Evolutionary conservation across 495 filamentous ascomycete genomes (phyloP), one percentile per base, ranked within the genome.

Genomic region (Penicillium coprophilum): DNA sequence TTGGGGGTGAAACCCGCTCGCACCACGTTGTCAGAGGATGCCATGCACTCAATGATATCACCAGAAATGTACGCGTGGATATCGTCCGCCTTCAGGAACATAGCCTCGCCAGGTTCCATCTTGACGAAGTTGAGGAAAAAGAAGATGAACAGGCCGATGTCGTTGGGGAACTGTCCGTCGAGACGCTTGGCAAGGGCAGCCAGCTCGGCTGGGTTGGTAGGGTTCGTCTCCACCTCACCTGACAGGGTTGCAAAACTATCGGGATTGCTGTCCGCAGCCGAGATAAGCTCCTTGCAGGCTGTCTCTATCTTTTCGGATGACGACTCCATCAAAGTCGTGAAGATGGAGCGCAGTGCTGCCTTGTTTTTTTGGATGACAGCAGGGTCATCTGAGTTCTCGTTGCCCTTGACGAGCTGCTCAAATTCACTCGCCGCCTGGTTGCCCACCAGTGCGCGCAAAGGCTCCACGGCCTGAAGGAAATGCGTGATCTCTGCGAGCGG

Each of bases 31-130:
- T 98, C 94, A 32, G 90, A 95, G 20, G 90, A 88, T 2, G 94
- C 94, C 94, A 98, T 98, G 79, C 94, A 97, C 74, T 98, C 94
- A 62, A 98, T 91, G 63, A 98, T 96, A 56, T 98, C 94, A 43
- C 94, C 94, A 23, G 87, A 91, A 31, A 98, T 80, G 70, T 98
- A 98, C 19, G 94, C 94, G 68, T 98, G 94, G 57, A 97, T 96
- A 62, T 97, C 94, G 64, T 98, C 91, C 15, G 94, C 94, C 63
- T 89, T 90, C 21, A 98, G 77, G 75, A 97, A 98, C 80, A 98
- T 91, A 15, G 92, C 94, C 71, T 98, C 93, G 31, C 94, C 94
- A 9, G 91, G 82, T 17, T 86, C 76, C 12, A 98, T 78, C 60
- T 82, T 84, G 63, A 92, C 84, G 61, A 89, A 91, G 76, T 92